Evolutionary conservation across 768 basidiomycete species (phyloP).

Genomic region (Suillus lakei): DNA sequence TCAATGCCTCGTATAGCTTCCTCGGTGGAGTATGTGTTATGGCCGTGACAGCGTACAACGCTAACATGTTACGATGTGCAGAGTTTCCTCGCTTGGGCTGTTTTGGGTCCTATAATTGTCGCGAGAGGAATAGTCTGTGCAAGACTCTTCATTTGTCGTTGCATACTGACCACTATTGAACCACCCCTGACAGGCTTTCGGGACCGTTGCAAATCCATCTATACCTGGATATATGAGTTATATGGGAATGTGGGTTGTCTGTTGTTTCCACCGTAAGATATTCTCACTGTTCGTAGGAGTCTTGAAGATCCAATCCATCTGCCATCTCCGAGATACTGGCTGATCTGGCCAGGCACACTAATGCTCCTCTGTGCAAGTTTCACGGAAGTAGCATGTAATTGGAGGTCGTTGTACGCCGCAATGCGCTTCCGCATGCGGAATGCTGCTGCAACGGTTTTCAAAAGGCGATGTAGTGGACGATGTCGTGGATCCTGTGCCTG

Average conservation of each 20-base stretch:
- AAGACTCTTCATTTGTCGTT: background rate
- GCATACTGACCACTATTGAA: background rate
- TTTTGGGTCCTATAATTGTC: slow-evolving; percentile 58
- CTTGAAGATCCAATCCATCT: slow-evolving; percentile 45
- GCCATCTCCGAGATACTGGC: slow-evolving; percentile 63
- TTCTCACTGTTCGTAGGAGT: slow-evolving; percentile 23
- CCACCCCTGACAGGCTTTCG: slow-evolving; percentile 7
- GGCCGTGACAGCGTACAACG: slow-evolving; percentile 3
- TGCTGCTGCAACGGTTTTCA: slow-evolving; percentile 6
- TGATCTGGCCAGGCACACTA: slow-evolving; percentile 28
- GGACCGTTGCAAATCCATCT: background rate
- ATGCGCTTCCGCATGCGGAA: slow-evolving; percentile 6
- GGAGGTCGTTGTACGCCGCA: slow-evolving; percentile 10
- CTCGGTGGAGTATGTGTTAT: slow-evolving; percentile 38
- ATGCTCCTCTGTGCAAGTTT: slow-evolving; percentile 57
- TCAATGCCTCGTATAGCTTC: slow-evolving; percentile 61
- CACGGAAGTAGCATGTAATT: slow-evolving; percentile 15
- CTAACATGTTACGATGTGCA: slow-evolving; percentile 13
- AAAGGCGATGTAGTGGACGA: slow-evolving; percentile 30
- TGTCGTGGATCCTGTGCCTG: slow-evolving; percentile 55
- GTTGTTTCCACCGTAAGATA: background rate
- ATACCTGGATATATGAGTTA: slow-evolving; percentile 17
- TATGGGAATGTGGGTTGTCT: slow-evolving; percentile 10
- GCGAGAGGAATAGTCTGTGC: slow-evolving; percentile 46
- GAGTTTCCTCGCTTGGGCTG: slow-evolving; percentile 66